Base-by-base conservation (phyloP, 2,329 filamentous ascomycete species). In the Clathrospora elynae region DNA sequence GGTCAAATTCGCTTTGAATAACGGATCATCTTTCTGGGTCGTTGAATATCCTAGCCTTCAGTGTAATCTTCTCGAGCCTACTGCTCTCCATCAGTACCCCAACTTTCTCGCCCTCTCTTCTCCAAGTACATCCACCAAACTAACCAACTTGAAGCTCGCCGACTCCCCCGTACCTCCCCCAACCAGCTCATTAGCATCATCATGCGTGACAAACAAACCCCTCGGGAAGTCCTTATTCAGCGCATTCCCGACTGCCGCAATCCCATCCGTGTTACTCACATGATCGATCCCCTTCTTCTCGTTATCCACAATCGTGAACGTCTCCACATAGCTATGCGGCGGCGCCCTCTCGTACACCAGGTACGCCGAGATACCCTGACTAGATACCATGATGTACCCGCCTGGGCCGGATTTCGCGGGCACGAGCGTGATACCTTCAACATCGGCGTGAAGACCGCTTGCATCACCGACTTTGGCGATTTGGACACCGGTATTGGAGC, bases 201-300 rank as follows among this genome's bases (percentile, higher is more conserved):
- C 78, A 43, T 80, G 78, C 9, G 76, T 73, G 3, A 80, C 77
- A 2, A 81, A 53, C 16, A 81, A 31, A 0, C 78, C 77, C 6
- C 61, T 12, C 0, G 58, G 59, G 19, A 66, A 67, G 20, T 66
- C 62, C 2, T 50, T 53, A 19, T 75, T 75, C 25, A 80, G 59
- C 0, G 54, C 64, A 1, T 67, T 68, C 0, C 76, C 74, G 3
- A 80, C 74, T 0, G 74, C 78, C 0, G 76, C 49, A 18, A 80
- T 64, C 0, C 78, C 78, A 40, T 81, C 78, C 0, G 78, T 80
- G 48, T 81, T 81, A 10, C 73, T 76, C 4, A 81, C 78, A 4
- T 67, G 70, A 35, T 80, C 78, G 14, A 80, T 64, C 2, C 68
- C 62, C 0, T 68, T 72, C 23, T 73, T 64, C 0, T 61, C 51